Evolutionary conservation across 805 yeast genomes (phyloP).

Genomic region (Sporopachydermia quercuum): DNA sequence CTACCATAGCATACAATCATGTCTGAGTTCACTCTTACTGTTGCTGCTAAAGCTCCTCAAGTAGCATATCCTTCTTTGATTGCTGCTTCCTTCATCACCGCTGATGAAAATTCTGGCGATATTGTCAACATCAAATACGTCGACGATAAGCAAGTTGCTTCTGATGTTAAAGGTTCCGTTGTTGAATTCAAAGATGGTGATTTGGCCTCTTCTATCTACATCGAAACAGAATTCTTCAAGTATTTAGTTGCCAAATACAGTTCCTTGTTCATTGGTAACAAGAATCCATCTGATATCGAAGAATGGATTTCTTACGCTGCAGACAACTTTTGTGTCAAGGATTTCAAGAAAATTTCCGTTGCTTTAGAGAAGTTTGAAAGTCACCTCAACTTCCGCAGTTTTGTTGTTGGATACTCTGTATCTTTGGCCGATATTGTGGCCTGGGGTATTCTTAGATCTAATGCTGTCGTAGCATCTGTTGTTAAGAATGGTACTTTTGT

Average conservation of each 20-base stretch:
- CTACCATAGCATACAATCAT: constrained; percentile 16
- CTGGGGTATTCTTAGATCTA: constrained; percentile 91
- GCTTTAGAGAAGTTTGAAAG: constrained; percentile 70
- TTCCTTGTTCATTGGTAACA: constrained; percentile 18
- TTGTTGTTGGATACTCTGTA: constrained; percentile 47
- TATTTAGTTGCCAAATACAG: constrained; percentile 41
- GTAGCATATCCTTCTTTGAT: constrained; percentile 69
- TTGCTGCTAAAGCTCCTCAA: constrained; percentile 78
- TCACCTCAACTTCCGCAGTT: constrained; percentile 76
- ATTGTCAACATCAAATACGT: constrained; percentile 47
- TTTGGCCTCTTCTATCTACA: constrained; percentile 19
- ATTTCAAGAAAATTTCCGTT: constrained; percentile 71
- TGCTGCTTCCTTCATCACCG: constrained; percentile 64
- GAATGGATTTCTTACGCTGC: constrained; percentile 57
- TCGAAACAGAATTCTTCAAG: constrained; percentile 30
- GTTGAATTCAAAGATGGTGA: constrained; percentile 33
- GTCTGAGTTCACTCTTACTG: constrained; percentile 25
- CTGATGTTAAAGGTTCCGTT: constrained; percentile 23
- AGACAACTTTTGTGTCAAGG: constrained; percentile 60
- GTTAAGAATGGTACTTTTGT: constrained; percentile 72
- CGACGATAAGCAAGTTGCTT: constrained; percentile 55
- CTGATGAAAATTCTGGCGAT: constrained; percentile 23
- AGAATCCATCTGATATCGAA: constrained; percentile 18
- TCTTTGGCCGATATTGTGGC: constrained; percentile 73
- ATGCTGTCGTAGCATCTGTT: constrained; percentile 84